These are phyloP conservation scores for Margaritispora aquatica DNA, from an alignment of 495 filamentous ascomycete genomes.

Conservation along the genomic window DNA sequence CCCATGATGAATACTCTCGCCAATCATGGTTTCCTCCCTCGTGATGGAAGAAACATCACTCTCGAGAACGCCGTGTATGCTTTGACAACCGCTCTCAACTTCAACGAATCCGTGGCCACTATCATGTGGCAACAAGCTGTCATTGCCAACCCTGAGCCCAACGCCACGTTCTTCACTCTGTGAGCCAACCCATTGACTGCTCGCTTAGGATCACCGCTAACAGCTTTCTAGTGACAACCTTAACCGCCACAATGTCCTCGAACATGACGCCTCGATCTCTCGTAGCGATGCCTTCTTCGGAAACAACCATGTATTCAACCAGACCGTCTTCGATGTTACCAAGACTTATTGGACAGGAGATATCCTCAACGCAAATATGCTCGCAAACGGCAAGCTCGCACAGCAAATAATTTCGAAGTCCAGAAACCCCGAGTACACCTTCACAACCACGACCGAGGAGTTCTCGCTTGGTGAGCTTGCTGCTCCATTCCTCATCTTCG, in stretches of 20 bases:
- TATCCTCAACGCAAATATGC: conserved; percentile 30
- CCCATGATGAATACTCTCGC: conserved; percentile 33
- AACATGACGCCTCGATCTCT: conserved; percentile 37
- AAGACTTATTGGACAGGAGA: conserved; percentile 29
- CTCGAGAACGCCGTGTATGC: conserved; percentile 28
- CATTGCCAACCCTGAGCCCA: conserved; percentile 40
- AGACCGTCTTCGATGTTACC: conserved; percentile 35
- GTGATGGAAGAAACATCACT: conserved; percentile 33
- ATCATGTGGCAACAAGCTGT: conserved; percentile 37
- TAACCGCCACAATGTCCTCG: conserved; percentile 39
- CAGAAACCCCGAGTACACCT: conserved; percentile 33
- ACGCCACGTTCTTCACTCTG: conserved; percentile 43
- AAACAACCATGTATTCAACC: conserved; percentile 39
- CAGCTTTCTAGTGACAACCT: conserved; percentile 28
- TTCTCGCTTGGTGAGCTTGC: conserved; percentile 39
- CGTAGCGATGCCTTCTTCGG: conserved; percentile 38
- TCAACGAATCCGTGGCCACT: conserved; percentile 28
- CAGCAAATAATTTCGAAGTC: conserved; percentile 34
- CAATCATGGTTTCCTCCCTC: conserved; percentile 21
- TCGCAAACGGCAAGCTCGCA: conserved; percentile 37
- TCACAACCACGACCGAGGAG: conserved; percentile 27
- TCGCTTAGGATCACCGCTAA: no score
- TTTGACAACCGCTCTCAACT: conserved; percentile 36
- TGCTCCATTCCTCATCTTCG: conserved; percentile 39
- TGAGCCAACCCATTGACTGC: no score